These are phyloP conservation scores for Hibiscus trionum DNA, from an alignment of 345 rosid genomes.

Conservation along the genomic window DNA sequence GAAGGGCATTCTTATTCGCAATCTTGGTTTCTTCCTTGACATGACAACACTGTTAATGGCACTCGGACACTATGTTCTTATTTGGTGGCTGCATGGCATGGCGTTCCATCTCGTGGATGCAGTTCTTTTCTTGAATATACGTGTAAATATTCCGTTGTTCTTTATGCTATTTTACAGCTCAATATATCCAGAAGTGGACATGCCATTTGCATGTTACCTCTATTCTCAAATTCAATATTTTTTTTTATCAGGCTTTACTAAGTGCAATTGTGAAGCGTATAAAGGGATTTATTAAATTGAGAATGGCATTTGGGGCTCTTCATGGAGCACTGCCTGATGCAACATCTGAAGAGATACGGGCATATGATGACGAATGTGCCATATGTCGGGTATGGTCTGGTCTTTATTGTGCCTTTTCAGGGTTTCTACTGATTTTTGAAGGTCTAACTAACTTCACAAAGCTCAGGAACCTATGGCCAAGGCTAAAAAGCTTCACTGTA, in stretches of 20 bases:
- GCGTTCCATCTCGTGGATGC: conserved; percentile 94
- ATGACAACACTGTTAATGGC: conserved; percentile 88
- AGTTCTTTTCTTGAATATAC: conserved; percentile 79
- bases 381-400: conserved; percentile 78
- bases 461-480: conserved; percentile 98
- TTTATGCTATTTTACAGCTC: not conserved
- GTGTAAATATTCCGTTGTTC: conserved; percentile 37
- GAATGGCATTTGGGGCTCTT: conserved; percentile 79
- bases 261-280: conserved; percentile 86
- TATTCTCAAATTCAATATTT: conserved; percentile 11
- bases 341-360: conserved; percentile 72
- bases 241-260: conserved; percentile 66
- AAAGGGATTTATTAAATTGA: conserved; percentile 77
- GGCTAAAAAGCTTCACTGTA: conserved; percentile 89
- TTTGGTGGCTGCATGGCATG: conserved; percentile 98
- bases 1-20: conserved; percentile 82
- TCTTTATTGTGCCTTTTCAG: conserved; percentile 3
- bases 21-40: conserved; percentile 86
- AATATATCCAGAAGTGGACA: conserved; percentile 3
- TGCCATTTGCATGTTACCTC: not conserved
- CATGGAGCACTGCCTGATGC: conserved; percentile 99
- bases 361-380: conserved; percentile 98
- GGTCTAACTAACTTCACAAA: conserved; percentile 18
- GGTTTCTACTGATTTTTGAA: conserved; percentile 13
- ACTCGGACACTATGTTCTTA: conserved; percentile 78